Conservation (phyloP, 1,284 basidiomycete species). For the Pyrrhoderma lamaoense region DNA sequence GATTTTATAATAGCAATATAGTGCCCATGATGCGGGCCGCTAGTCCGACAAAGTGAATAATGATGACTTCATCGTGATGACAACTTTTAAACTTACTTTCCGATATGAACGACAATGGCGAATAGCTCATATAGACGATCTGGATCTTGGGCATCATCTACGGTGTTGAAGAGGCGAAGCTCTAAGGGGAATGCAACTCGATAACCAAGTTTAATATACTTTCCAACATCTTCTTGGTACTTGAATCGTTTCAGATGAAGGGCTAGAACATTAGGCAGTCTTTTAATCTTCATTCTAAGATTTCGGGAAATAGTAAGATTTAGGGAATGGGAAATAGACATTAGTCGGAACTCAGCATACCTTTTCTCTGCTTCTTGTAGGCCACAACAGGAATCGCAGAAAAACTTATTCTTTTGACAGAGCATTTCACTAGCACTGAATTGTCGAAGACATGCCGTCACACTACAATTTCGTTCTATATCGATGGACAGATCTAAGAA, state of each 20-base stretch:
- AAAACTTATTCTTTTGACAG: conserved; percentile 97
- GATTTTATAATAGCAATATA: conserved; percentile 94
- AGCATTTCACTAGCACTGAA: conserved; percentile 99
- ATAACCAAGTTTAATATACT: conserved; percentile 92
- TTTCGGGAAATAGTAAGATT: not conserved
- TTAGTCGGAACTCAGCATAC: conserved; percentile 41
- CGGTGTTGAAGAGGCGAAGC: conserved; percentile 92
- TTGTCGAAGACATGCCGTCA: conserved; percentile 90
- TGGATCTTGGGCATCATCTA: conserved; percentile 87
- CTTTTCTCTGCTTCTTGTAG: conserved; percentile 97
- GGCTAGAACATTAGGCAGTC: conserved; percentile 88
- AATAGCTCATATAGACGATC: conserved; percentile 90
- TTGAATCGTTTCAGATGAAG: conserved; percentile 98
- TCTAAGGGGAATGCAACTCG: conserved; percentile 95
- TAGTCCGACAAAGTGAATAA: conserved; percentile 28
- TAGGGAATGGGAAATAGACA: not conserved
- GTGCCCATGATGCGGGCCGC: conserved; percentile 94
- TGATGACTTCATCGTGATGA: conserved; percentile 9
- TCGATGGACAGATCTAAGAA: conserved; percentile 98
- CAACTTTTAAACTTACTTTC: conserved; percentile 59
- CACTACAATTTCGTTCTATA: conserved; percentile 94
- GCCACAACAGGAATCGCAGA: conserved; percentile 94
- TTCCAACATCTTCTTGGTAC: conserved; percentile 84
- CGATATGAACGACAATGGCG: conserved; percentile 95
- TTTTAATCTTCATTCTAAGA: conserved; percentile 98